Base-by-base conservation (phyloP, 2,329 filamentous ascomycete species). In the Lachnellula arida region DNA sequence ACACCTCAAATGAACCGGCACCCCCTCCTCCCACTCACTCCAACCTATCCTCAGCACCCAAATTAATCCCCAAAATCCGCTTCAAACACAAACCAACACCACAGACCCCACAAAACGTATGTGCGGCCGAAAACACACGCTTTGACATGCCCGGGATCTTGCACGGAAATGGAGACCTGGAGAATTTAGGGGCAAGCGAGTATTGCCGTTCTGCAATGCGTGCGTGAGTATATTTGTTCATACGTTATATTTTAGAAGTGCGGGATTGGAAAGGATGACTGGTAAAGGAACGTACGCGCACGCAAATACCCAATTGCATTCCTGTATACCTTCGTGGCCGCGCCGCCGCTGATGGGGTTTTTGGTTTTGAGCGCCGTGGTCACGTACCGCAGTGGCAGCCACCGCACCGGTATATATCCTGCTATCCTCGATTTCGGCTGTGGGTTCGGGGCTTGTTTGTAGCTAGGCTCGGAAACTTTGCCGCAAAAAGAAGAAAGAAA, bases 311-410 rank as follows among this genome's bases (percentile, higher is more conserved):
- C 65, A 67, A 9, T 64, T 58, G 32, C 65, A 66, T 34, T 63
- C 54, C 32, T 57, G 34, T n/a, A 62, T 54, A 9, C 51, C n/a
- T 15, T 53, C 51, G 2, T 55, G 35, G 9, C 51, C 22, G 6
- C 46, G n/a, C n/a, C n/a, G n/a, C n/a, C 25, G 15, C 49, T 17
- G 7, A 62, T 46, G 1, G 53, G 39, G 19, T 49, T 56, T 17
- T 51, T 46, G 8, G 53, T 58, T 25, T 59, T 64, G 25, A 66
- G 51, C 14, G 64, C 63, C 40, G 64, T 44, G 5, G 53, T 61
- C 9, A 61, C 57, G n/a, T 52, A 57, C 61, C 64, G n/a, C 64
- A 67, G 46, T 67, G 65, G 34, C 63, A 67, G 5, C 56, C 55
- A 3, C 65, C 65, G 1, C n/a, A n/a, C n/a, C n/a, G n/a, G 53